These are phyloP conservation scores for Castanea sativa DNA, from an alignment of 306 rosid species.

Conservation along the genomic window DNA sequence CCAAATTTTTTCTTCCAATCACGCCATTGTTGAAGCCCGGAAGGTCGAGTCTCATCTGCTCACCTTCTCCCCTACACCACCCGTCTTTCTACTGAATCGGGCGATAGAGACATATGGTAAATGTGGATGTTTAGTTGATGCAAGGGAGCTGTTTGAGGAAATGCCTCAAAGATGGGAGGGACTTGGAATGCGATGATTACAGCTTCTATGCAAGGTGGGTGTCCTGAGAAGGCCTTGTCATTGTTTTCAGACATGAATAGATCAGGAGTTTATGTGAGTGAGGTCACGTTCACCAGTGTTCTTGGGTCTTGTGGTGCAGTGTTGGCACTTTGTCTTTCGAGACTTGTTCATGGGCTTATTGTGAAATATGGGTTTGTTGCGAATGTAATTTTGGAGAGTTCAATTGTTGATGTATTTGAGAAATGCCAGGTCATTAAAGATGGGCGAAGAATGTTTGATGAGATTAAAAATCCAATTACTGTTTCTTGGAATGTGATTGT, in stretches of 20 bases:
- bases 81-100: constrained; percentile 59
- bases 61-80: constrained; percentile 50
- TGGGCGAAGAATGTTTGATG: constrained; percentile 58
- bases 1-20: constrained; percentile 47
- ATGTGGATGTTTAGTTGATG: constrained; percentile 61
- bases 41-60: constrained; percentile 63
- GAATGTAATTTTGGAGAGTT: constrained; percentile 58
- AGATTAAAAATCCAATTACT: constrained; percentile 52
- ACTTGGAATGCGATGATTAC: constrained; percentile 69
- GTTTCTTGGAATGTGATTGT: constrained; percentile 80
- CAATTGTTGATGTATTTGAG: constrained; percentile 71
- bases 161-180: constrained; percentile 68
- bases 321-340: constrained; percentile 32
- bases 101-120: constrained; percentile 59
- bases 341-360: constrained; percentile 56
- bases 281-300: constrained; percentile 51
- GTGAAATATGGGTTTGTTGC: constrained; percentile 45
- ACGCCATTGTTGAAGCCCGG: constrained; percentile 46
- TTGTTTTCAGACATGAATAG: constrained; percentile 42
- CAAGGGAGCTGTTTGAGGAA: constrained; percentile 67
- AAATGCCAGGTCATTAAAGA: constrained; percentile 51
- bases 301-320: constrained; percentile 53
- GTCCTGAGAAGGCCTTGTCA: constrained; percentile 30
- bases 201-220: constrained; percentile 37
- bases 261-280: constrained; percentile 34